These are phyloP conservation scores for Leccinum obscurum DNA, from an alignment of 768 basidiomycete species.

Conservation along the genomic window DNA sequence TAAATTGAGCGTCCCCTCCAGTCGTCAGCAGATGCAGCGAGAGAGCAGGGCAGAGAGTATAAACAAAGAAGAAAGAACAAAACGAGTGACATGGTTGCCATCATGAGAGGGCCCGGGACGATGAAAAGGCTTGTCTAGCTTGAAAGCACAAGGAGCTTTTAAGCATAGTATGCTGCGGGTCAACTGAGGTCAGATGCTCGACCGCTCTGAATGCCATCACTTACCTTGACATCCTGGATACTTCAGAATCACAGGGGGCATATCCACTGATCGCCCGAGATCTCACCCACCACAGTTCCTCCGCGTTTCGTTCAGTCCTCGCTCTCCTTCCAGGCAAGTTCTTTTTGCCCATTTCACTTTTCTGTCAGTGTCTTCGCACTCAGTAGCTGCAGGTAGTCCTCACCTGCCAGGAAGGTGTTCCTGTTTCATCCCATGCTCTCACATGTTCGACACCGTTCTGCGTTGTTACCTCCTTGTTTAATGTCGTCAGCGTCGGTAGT, in stretches of 20 bases:
- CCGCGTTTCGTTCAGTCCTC: too few species aligned
- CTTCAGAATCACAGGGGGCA: background rate
- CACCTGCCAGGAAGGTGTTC: too few species aligned
- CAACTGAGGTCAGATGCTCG: background rate
- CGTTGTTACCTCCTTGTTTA: too few species aligned
- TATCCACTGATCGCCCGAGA: background rate
- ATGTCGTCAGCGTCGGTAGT: too few species aligned
- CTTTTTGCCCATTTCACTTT: too few species aligned
- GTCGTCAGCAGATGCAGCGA: conserved; percentile 14
- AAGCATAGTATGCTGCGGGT: background rate
- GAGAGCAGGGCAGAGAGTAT: background rate
- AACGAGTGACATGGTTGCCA: conserved; percentile 5
- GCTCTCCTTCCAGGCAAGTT: too few species aligned
- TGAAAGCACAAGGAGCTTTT: background rate
- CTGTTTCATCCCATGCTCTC: too few species aligned
- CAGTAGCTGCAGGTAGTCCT: too few species aligned
- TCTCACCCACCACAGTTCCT: background rate
- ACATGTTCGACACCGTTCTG: too few species aligned
- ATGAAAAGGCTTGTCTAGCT: background rate
- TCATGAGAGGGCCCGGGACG: background rate
- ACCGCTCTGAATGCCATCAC: background rate
- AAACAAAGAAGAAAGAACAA: background rate
- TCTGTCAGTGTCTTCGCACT: too few species aligned
- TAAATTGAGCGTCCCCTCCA: conserved; percentile 20
- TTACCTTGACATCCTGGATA: background rate